Evolutionary conservation across 2,329 filamentous ascomycete genomes (phyloP), one percentile per base, ranked within the genome.

Genomic region (Diaporthe ilicicola): DNA sequence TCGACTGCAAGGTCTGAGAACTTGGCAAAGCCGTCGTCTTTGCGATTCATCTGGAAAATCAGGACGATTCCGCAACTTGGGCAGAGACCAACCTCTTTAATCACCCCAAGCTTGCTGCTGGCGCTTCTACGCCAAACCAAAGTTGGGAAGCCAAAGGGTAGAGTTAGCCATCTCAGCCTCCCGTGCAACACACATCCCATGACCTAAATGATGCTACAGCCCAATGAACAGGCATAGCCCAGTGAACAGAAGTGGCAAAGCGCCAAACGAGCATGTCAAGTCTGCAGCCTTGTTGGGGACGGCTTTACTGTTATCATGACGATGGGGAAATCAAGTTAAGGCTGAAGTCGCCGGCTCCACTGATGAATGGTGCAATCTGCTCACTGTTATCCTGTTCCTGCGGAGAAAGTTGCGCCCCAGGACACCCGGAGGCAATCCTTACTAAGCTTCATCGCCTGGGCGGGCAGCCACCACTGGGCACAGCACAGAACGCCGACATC

Each of bases 341-440:
- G 12, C 27, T 46, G 42, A 46, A 55, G 27, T 59, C 34, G 12
- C 39, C 29, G 37, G 24, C 19, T 27, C 54, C 54, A 32, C 29
- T 32, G 8, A 48, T 2, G 7, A 48, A 29, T 19, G 56, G 56
- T 46, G 55, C n/a, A 6, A 15, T 27, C 17, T 44, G 50, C 13
- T 7, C 3, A 7, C 27, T 32, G 22, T 22, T 27, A 17, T 32
- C 24, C 32, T 4, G 17, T 13, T 39, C 24, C 27, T 22, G 56
- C 56, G 56, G 56, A 48, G 56, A 62, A 62, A 46, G 27, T 62
- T 62, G 42, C 39, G 56, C 56, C 56, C 56, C 56, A 48, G 12
- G n/a, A 34, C 37, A 62, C 29, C 56, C 56, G 56, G 24, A 48
- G 42, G 27, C 56, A 10, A 42, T 62, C 39, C 42, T n/a, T 2